Percentiles rank a stretch among this genome's conserved stretches.
These are phyloP conservation scores for Oryza coarctata DNA, from an alignment of 176 grass and related monocot genomes.

Conservation along the genomic window DNA sequence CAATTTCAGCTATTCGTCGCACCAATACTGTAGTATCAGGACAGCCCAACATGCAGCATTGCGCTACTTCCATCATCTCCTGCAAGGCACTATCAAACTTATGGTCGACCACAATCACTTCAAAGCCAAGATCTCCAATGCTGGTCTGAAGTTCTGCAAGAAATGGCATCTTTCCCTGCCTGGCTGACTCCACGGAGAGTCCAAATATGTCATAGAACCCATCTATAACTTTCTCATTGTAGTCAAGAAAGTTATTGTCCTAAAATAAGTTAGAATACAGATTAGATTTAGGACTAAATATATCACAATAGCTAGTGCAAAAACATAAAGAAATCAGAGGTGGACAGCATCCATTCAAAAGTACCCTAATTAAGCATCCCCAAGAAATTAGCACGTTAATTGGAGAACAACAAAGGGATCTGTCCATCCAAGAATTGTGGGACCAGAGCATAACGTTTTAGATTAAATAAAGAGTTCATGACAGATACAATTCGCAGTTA, in stretches of 20 bases:
- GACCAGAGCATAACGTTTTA: neutral
- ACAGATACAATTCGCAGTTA: neutral
- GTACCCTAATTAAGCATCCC: neutral
- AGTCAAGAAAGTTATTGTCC: conserved; percentile 91
- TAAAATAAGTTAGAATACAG: conserved; percentile 35
- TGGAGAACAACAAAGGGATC: neutral
- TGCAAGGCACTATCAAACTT: conserved; percentile 61
- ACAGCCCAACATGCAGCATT: conserved; percentile 75
- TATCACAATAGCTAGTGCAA: neutral
- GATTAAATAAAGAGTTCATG: neutral
- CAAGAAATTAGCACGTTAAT: neutral
- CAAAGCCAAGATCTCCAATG: conserved; percentile 87
- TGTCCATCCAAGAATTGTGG: neutral
- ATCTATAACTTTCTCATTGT: conserved; percentile 85
- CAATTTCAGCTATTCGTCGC: conserved; percentile 80
- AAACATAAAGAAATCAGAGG: conserved; percentile 16
- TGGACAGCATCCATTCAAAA: neutral
- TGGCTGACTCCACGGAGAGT: conserved; percentile 35
- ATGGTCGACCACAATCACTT: conserved; percentile 82
- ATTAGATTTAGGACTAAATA: conserved; percentile 22
- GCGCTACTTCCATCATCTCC: conserved; percentile 80
- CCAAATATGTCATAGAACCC: conserved; percentile 92
- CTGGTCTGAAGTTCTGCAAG: conserved; percentile 75
- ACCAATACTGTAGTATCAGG: conserved; percentile 59
- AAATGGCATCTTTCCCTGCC: conserved; percentile 58